Evolutionary conservation across 441 rosid genomes (phyloP).

Genomic region (Mallotus japonicus): DNA sequence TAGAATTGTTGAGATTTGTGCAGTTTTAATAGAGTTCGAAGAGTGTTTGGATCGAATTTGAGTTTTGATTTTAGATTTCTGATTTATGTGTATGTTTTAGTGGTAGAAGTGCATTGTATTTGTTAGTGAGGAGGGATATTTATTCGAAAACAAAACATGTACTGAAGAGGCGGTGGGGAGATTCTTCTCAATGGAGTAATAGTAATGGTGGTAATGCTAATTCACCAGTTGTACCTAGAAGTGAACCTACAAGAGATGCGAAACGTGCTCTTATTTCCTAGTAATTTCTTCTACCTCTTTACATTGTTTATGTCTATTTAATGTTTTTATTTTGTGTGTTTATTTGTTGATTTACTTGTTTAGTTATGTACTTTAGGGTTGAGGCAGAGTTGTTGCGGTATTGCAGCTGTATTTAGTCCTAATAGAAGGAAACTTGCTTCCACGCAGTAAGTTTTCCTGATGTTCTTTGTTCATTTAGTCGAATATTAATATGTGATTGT

Average conservation of each 20-base stretch:
- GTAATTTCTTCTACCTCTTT: conserved; percentile 25
- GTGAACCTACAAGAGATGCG: conserved; percentile 43
- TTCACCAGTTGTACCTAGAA: conserved; percentile 32
- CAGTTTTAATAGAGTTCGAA: not conserved
- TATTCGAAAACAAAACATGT: conserved; percentile 49
- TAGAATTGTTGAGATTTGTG: not conserved
- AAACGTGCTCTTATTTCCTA: conserved; percentile 61
- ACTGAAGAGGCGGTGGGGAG: conserved; percentile 53
- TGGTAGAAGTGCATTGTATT: conserved; percentile 44
- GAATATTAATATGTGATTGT: conserved; percentile 6
- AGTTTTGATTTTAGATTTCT: not conserved
- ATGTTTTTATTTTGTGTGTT: not conserved
- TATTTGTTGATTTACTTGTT: conserved; percentile 7
- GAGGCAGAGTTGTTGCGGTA: conserved; percentile 77
- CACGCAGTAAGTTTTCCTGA: conserved; percentile 58
- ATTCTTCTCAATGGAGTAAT: conserved; percentile 31
- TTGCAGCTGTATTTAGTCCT: conserved; percentile 90
- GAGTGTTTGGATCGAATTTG: conserved; percentile 2
- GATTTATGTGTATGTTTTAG: conserved; percentile 23
- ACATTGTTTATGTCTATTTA: not conserved
- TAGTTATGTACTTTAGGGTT: conserved; percentile 45
- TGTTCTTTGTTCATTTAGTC: not conserved
- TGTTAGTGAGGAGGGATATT: conserved; percentile 65
- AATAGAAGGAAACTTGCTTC: conserved; percentile 86
- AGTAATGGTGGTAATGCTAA: not conserved